phyloP scores from a whole-genome alignment of 176 grass and related monocot genomes.

The Chloris gayana region DNA sequence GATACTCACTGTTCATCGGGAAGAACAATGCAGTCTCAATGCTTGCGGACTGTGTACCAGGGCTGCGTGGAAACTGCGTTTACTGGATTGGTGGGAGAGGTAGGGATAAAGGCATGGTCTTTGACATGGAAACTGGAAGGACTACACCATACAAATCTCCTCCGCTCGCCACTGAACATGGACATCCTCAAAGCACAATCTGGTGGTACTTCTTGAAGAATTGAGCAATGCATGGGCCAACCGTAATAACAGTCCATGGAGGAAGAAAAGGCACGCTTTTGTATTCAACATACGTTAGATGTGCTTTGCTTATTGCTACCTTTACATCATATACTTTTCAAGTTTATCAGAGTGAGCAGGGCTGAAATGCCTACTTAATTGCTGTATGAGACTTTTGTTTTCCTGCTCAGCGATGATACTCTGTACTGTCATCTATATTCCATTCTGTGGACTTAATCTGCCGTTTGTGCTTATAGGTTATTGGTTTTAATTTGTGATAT shows the following conservation, averaged over 20 bases:
- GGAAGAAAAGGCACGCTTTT: too few species aligned
- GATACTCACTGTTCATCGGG: not conserved
- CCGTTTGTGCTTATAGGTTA: too few species aligned
- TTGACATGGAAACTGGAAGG: conserved; percentile 7
- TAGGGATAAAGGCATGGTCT: not conserved
- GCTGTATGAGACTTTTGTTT: too few species aligned
- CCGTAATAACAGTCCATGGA: not conserved
- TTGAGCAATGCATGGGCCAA: not conserved
- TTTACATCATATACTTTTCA: not conserved
- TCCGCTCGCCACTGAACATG: not conserved
- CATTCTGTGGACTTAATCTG: too few species aligned
- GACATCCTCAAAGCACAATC: not conserved
- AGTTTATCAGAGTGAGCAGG: not conserved
- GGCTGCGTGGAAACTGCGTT: conserved; percentile 12
- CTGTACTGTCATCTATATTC: too few species aligned
- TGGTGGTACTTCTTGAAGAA: not conserved
- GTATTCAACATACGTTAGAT: too few species aligned
- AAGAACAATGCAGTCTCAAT: not conserved
- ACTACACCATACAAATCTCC: not conserved
- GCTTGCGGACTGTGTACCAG: not conserved
- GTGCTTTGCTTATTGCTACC: not conserved
- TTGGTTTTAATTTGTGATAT: not conserved
- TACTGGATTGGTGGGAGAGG: conserved; percentile 17
- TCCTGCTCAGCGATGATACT: too few species aligned
- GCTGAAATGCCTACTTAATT: too few species aligned